Base-by-base conservation (phyloP, 352 stramenopile genomes). In the Phytophthora litchii region DNA sequence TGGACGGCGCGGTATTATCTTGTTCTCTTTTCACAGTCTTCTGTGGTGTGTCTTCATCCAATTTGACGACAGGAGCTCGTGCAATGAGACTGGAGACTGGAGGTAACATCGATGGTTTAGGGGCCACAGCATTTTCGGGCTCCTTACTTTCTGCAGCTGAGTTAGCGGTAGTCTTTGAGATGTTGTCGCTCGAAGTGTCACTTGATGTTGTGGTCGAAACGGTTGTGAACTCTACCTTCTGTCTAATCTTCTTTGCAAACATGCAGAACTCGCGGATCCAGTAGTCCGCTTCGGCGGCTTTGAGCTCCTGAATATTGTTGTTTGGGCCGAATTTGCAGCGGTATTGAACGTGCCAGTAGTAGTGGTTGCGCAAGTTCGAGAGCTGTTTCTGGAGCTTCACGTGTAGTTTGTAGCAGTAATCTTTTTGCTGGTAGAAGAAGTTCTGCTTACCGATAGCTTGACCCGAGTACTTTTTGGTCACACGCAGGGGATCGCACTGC, bases 271-370 rank as follows among this genome's bases (percentile, higher is more conserved):
- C 78, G 4, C 64, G 70, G 48, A 84, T 73, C 83, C 81, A 91
- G 41, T 89, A 93, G 55, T 89, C 77, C 6, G 71, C 70, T 52
- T 91, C 81, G n/a, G 74, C 68, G 4, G 73, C 48, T 43, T 88
- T 89, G 49, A 90, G 78, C 40, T 81, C 65, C 41, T 86, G 80
- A 49, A 91, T 88, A 54, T 88, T 78, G 23, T 82, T 55, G 25
- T 63, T 64, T 55, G 76, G 71, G 7, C 78, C 76, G 32, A 86
- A 78, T 48, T 88, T 88, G 63, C 80, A 86, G 21, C 76, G 72
- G 52, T 85, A 83, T 70, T 93, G 77, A 48, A 93, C 75, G 66
- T 91, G 80, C 83, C 83, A 93, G 60, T 90, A 91, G 50, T 86
- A 93, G 44, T 90, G 79, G 70, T 93, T 89, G 56, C 83, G 83